Evolutionary conservation across 768 basidiomycete genomes (phyloP).

Genomic region (Tulasnella sp.): DNA sequence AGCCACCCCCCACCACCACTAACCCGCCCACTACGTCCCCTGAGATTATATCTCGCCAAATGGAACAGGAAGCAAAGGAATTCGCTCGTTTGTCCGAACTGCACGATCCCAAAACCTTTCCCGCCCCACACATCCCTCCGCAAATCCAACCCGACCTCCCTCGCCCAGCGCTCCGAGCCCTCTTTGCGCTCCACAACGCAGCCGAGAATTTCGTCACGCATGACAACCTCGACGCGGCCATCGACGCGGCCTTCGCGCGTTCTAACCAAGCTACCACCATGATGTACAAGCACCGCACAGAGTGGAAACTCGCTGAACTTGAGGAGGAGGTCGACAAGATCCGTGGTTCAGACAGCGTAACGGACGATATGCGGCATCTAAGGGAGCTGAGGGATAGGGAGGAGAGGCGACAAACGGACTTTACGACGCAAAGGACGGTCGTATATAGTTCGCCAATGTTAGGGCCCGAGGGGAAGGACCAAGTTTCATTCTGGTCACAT

Average conservation of each 20-base stretch:
- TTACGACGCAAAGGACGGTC: neutral
- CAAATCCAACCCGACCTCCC: slow-evolving; percentile 17
- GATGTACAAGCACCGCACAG: neutral
- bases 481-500: neutral
- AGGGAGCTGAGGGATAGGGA: neutral
- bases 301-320: neutral
- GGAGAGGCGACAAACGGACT: neutral
- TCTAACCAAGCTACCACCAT: neutral
- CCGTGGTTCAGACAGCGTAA: neutral
- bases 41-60: too few species aligned
- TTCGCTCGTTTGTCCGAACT: too few species aligned
- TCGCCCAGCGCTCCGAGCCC: neutral
- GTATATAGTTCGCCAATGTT: neutral
- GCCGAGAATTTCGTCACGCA: slow-evolving; percentile 13
- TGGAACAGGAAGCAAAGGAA: too few species aligned
- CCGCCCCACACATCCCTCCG: neutral
- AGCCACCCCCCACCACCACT: too few species aligned
- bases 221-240: slow-evolving; percentile 9
- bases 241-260: slow-evolving; percentile 10
- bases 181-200: slow-evolving; percentile 13
- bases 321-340: neutral
- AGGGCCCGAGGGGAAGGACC: neutral
- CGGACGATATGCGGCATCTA: neutral
- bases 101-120: too few species aligned
- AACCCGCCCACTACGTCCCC: too few species aligned